Conservation (phyloP, 306 rosid species). For the Purshia tridentata region DNA sequence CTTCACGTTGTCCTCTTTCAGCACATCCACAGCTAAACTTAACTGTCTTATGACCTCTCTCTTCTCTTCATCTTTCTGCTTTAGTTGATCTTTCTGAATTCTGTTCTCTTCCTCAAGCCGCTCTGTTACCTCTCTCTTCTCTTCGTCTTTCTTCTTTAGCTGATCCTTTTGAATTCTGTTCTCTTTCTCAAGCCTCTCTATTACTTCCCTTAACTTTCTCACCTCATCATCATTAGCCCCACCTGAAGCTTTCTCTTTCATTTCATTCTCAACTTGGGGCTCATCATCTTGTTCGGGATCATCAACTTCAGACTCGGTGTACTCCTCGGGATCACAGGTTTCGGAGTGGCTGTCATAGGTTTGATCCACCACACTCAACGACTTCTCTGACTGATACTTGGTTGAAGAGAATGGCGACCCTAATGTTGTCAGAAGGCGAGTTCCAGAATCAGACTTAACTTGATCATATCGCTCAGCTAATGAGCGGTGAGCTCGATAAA, state of each 20-base stretch:
- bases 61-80: conserved; percentile 74
- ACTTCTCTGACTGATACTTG: conserved; percentile 43
- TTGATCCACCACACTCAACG: conserved; percentile 28
- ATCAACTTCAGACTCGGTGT: conserved; percentile 73
- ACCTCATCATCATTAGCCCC: conserved; percentile 31
- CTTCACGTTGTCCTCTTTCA: conserved; percentile 65
- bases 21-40: conserved; percentile 64
- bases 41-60: conserved; percentile 72
- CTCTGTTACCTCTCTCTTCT: conserved; percentile 63
- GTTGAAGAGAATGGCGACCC: conserved; percentile 62
- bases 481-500: conserved; percentile 73
- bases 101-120: conserved; percentile 43
- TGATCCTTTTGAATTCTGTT: conserved; percentile 41
- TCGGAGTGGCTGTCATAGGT: conserved; percentile 62
- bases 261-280: conserved; percentile 20
- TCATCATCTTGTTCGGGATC: conserved; percentile 62
- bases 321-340: conserved; percentile 49
- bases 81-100: conserved; percentile 39
- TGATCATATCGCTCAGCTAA: conserved; percentile 76
- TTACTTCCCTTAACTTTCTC: conserved; percentile 43
- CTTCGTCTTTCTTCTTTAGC: conserved; percentile 64
- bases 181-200: conserved; percentile 49
- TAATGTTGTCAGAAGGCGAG: conserved; percentile 40
- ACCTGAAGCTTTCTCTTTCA: conserved; percentile 17
- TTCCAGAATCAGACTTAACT: conserved; percentile 58